Evolutionary conservation across 352 stramenopile genomes (phyloP), one percentile per base, ranked within the genome.

Genomic region (Pythium periplocum): DNA sequence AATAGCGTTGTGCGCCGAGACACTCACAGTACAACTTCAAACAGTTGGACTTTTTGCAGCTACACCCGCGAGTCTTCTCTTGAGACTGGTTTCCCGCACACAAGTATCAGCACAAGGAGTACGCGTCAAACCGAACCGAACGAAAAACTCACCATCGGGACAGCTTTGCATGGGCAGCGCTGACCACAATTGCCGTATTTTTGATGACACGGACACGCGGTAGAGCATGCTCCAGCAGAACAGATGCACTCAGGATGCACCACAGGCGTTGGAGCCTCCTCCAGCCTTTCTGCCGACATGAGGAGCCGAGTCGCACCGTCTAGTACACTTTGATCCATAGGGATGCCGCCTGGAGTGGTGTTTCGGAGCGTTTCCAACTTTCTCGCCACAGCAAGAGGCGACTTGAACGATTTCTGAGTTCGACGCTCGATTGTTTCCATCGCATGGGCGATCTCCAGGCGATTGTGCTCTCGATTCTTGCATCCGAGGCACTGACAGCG

Each of bases 21-120:
- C 83, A 94, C 56, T 94, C 83, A 52, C 83, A 94, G 53, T 94
- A 94, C 30, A 98, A 69, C 62, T 99, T 99, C 6, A 99, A 82
- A 61, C 96, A 99, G 54, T 96, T 96, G 7, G 91, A 98, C 53
- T 98, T 98, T 70, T 98, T 98, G 74, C 95, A 98, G 50, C 96
- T 98, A 66, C 96, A 99, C 38, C 81, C 78, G 41, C 80, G 79
- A 0, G 66, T 70, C 51, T 72, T 79, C 52, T 81, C 73, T 26
- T 64, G 57, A 10, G 54, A 50, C 7, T 69, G 61, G n/a, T 66
- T 48, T 6, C 34, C 31, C 30, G 34, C 32, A 33, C 53, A 10
- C n/a, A 48, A 56, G 0, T 26, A 39, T 38, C 31, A 2, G 3
- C 1, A 26, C 31, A 37, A 11, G 17, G 17, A 26, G 17, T 26